phyloP scores from a whole-genome alignment of 139 green algal genomes.

The Chlorella vulgaris region DNA sequence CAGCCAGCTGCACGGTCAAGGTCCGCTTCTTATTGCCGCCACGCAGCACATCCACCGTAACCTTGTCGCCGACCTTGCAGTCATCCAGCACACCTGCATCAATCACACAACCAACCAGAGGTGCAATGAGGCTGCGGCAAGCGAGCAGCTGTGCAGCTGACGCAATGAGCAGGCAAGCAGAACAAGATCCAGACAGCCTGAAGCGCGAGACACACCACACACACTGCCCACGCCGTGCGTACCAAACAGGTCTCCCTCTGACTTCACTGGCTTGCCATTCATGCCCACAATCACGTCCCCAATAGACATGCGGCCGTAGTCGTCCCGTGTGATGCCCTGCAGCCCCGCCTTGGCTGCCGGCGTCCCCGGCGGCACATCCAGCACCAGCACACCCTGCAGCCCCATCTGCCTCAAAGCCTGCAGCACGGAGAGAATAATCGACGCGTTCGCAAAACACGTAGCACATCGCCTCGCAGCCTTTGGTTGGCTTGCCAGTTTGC shows the following conservation, averaged over 20 bases:
- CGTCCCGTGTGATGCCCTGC: conserved; percentile 43
- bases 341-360: conserved; percentile 70
- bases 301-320: conserved; percentile 49
- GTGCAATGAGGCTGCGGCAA: neutral
- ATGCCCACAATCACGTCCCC: conserved; percentile 67
- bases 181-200: too few species aligned
- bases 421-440: neutral
- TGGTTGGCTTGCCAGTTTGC: too few species aligned
- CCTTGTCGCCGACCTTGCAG: conserved; percentile 51
- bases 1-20: conserved; percentile 45
- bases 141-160: neutral
- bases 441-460: neutral
- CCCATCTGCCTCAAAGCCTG: conserved; percentile 54
- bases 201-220: too few species aligned
- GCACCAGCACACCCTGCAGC: conserved; percentile 54
- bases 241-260: conserved; percentile 64
- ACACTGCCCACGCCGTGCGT: too few species aligned
- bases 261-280: conserved; percentile 53
- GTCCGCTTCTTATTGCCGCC: conserved; percentile 23
- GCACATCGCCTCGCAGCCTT: too few species aligned
- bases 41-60: conserved; percentile 50
- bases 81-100: conserved; percentile 55
- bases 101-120: neutral
- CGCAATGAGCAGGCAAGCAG: neutral
- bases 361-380: conserved; percentile 63